phyloP scores from a whole-genome alignment of 176 grass and related monocot species.

The Avena sativa region DNA sequence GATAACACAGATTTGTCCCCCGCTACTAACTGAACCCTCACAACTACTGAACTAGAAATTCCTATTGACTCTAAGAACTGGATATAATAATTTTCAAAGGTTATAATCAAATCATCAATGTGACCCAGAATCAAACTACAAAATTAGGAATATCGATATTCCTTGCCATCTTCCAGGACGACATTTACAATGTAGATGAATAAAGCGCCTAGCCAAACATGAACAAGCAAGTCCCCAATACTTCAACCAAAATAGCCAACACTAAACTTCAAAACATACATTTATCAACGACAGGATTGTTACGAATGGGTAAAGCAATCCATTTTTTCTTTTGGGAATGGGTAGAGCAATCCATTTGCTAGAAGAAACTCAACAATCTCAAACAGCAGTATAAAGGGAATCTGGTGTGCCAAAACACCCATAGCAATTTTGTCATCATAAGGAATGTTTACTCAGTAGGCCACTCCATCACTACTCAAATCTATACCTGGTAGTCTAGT shows the following conservation, averaged over 20 bases:
- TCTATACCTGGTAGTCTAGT: neutral
- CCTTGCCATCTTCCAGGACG: neutral
- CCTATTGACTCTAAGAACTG: neutral
- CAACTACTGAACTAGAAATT: neutral
- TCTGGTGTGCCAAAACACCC: neutral
- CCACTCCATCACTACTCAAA: neutral
- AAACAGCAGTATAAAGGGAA: neutral
- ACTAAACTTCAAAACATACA: neutral
- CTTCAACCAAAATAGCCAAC: neutral
- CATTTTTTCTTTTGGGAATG: neutral
- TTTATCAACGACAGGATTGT: neutral
- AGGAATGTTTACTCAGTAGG: neutral
- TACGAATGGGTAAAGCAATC: neutral
- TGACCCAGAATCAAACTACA: neutral
- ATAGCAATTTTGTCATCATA: neutral
- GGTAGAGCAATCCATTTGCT: neutral
- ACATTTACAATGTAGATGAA: neutral
- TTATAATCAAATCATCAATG: neutral
- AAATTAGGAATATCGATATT: neutral
- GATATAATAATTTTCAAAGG: neutral
- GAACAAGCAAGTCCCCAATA: neutral
- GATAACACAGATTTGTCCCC: neutral
- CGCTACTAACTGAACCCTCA: neutral
- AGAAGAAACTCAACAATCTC: neutral
- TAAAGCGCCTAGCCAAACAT: neutral